A percentile compares a stretch with the other conserved stretches of the same genome.
phyloP scores from a whole-genome alignment of 2,329 filamentous ascomycete genomes.

The Sphaerostilbella broomeana region DNA sequence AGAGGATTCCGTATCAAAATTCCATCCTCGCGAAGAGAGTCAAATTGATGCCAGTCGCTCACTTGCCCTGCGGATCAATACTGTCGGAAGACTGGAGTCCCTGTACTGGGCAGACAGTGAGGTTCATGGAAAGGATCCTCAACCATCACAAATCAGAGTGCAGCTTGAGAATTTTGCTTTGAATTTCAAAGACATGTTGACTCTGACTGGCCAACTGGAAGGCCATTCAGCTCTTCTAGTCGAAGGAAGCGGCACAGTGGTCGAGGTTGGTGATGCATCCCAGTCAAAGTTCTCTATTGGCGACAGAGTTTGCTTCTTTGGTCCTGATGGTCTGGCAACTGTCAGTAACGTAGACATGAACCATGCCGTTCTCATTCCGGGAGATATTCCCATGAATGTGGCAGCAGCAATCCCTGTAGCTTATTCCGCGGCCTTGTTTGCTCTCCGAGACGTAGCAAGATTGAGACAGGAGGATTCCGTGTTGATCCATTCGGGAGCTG shows the following conservation, averaged over 20 bases:
- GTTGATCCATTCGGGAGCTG: conserved; percentile 20
- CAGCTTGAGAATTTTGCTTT: conserved; percentile 4
- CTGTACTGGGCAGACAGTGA: conserved; percentile 8
- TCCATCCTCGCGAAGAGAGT: conserved; percentile 7
- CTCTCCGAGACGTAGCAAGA: conserved; percentile 21
- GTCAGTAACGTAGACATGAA: conserved; percentile 5
- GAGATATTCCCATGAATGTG: neutral
- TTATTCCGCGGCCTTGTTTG: conserved; percentile 8
- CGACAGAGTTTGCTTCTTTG: conserved; percentile 9
- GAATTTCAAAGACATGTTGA: conserved; percentile 11
- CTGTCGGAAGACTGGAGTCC: conserved; percentile 7
- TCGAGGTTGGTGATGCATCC: conserved; percentile 3
- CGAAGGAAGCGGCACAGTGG: conserved; percentile 8
- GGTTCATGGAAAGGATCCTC: conserved; percentile 3
- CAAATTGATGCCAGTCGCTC: conserved; percentile 1
- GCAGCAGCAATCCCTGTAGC: conserved; percentile 7
- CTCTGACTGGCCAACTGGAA: conserved; percentile 4
- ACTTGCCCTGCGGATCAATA: conserved; percentile 3
- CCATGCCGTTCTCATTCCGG: conserved; percentile 4
- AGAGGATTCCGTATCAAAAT: conserved; percentile 5
- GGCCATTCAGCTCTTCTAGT: neutral
- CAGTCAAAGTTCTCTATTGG: conserved; percentile 3
- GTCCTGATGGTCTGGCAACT: conserved; percentile 9
- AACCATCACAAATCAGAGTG: conserved; percentile 5
- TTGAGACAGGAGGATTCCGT: conserved; percentile 19